Evolutionary conservation across 1,284 basidiomycete genomes (phyloP).

Genomic region (Leccinum subrobustum): DNA sequence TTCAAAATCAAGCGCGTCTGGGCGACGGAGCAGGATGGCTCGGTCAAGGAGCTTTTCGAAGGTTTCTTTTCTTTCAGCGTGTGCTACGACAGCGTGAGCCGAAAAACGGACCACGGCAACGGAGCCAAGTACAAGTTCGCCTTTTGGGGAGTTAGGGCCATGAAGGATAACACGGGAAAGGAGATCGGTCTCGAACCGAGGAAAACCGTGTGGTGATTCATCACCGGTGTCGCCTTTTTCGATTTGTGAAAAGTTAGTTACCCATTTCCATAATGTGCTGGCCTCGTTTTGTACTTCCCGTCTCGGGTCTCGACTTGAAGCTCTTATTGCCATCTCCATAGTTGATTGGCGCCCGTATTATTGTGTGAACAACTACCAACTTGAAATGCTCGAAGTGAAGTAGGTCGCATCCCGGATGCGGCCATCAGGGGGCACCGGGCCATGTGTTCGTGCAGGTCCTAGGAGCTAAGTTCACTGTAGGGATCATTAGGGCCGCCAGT

Average conservation of each 20-base stretch:
- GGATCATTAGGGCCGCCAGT: too few species aligned
- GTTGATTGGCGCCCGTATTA: neutral
- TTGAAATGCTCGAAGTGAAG: neutral
- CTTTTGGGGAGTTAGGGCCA: constrained; percentile 41
- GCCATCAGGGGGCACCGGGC: neutral
- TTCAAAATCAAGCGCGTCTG: constrained; percentile 38
- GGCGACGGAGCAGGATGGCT: constrained; percentile 19
- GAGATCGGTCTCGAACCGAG: constrained; percentile 33
- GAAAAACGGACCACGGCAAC: constrained; percentile 34
- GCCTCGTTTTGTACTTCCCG: neutral
- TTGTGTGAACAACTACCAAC: neutral
- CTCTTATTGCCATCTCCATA: neutral
- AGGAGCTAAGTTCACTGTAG: neutral
- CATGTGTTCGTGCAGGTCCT: neutral
- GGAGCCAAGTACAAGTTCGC: constrained; percentile 31
- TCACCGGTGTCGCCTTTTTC: neutral
- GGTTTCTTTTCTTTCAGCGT: constrained; percentile 38
- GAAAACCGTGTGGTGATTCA: constrained; percentile 4
- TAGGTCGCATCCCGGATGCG: neutral
- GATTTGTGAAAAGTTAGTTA: constrained; percentile 12
- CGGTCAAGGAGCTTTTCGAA: constrained; percentile 35
- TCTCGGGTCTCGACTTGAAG: neutral
- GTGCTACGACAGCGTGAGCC: constrained; percentile 35
- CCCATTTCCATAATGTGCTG: neutral
- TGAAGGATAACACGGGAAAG: constrained; percentile 34